Conservation (phyloP, 1,139 yeast species). For the Oligophagozyma castellii region DNA sequence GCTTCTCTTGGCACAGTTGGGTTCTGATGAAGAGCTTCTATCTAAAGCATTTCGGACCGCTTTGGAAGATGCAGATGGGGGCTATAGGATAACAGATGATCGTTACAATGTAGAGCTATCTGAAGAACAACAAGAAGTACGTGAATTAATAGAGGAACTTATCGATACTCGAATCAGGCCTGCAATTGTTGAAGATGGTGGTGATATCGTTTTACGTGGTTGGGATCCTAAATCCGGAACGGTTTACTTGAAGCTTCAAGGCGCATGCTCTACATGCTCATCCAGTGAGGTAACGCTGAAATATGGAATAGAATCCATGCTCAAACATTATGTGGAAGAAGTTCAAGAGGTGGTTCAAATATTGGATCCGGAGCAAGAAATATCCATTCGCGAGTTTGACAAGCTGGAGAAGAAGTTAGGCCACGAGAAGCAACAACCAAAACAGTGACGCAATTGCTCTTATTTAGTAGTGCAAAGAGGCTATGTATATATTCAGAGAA, state of each 20-base stretch:
- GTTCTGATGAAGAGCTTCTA: conserved; percentile 57
- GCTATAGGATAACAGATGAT: conserved; percentile 21
- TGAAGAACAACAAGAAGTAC: conserved; percentile 40
- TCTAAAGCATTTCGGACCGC: conserved; percentile 21
- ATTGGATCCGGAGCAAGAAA: conserved; percentile 30
- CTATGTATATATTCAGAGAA: background rate
- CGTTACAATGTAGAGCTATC: conserved; percentile 20
- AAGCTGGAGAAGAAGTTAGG: conserved; percentile 22
- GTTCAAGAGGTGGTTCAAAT: conserved; percentile 56
- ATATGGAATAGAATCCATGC: conserved; percentile 71
- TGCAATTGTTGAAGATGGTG: conserved; percentile 81
- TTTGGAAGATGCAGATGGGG: conserved; percentile 19
- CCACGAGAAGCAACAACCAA: conserved; percentile 2
- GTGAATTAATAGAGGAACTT: conserved; percentile 83
- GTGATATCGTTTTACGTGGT: conserved; percentile 61
- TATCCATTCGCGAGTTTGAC: conserved; percentile 24
- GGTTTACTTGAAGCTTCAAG: conserved; percentile 52
- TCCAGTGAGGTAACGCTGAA: conserved; percentile 63
- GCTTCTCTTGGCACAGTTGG: conserved; percentile 67
- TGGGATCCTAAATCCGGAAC: conserved; percentile 53
- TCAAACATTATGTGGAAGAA: conserved; percentile 69
- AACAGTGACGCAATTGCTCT: too few species aligned
- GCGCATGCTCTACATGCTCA: conserved; percentile 73
- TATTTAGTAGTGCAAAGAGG: too few species aligned
- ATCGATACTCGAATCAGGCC: conserved; percentile 92